phyloP scores from a whole-genome alignment of 352 stramenopile species.

The Peronospora farinosa region DNA sequence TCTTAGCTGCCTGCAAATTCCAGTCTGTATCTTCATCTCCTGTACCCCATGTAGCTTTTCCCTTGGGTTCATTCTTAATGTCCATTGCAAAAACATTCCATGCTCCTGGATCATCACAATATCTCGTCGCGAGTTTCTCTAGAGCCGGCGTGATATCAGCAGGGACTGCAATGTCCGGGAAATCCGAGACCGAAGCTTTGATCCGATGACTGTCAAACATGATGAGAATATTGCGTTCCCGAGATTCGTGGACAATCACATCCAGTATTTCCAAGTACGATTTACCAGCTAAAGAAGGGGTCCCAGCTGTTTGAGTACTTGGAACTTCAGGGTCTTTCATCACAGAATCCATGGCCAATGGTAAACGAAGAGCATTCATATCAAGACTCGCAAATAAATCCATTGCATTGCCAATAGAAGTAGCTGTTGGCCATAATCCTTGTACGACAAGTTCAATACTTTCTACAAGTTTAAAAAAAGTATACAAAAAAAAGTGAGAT shows the following conservation, averaged over 20 bases:
- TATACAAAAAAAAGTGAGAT: no score
- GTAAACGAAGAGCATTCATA: slow-evolving; percentile 57
- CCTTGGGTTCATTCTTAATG: slow-evolving; percentile 77
- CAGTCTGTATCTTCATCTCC: slow-evolving; percentile 60
- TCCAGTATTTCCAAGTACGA: slow-evolving; percentile 62
- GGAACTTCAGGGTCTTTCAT: slow-evolving; percentile 40
- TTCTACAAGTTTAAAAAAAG: slow-evolving; percentile 29
- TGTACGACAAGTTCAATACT: slow-evolving; percentile 54
- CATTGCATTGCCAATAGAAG: slow-evolving; percentile 42
- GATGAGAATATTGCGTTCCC: slow-evolving; percentile 61
- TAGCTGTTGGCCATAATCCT: slow-evolving; percentile 60
- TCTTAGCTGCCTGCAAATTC: slow-evolving; percentile 49
- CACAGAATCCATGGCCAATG: slow-evolving; percentile 62
- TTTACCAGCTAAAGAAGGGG: slow-evolving; percentile 34
- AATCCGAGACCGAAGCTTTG: slow-evolving; percentile 44
- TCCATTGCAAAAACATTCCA: slow-evolving; percentile 77
- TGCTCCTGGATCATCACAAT: slow-evolving; percentile 48
- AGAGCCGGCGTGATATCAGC: slow-evolving; percentile 51
- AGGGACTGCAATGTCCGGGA: slow-evolving; percentile 49
- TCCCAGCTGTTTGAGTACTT: slow-evolving; percentile 41
- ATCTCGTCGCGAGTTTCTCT: slow-evolving; percentile 46
- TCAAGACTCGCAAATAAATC: slow-evolving; percentile 42
- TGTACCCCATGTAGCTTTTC: slow-evolving; percentile 56
- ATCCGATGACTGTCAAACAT: slow-evolving; percentile 69
- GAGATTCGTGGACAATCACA: slow-evolving; percentile 42